phyloP scores from a whole-genome alignment of 768 basidiomycete species.

The Kwoniella mangroviensis region DNA sequence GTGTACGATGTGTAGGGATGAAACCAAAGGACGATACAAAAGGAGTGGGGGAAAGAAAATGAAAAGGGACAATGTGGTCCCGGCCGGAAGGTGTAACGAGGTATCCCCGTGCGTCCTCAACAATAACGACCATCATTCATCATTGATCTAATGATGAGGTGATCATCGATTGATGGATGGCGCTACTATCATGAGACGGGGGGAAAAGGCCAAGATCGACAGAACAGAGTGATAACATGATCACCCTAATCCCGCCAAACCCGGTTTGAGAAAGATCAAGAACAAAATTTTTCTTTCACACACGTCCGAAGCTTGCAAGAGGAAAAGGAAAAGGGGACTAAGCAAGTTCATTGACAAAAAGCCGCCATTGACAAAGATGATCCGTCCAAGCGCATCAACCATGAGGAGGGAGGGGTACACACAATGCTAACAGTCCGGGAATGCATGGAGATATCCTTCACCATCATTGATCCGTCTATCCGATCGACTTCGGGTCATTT shows the following conservation, averaged over 20 bases:
- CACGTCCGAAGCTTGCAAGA: not conserved
- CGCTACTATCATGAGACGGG: not conserved
- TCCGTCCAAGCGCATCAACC: slow-evolving; percentile 8
- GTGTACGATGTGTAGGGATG: not conserved
- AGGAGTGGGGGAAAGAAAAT: not conserved
- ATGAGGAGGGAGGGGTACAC: not conserved
- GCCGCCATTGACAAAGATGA: not conserved
- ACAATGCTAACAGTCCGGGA: not conserved
- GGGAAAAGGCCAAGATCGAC: not conserved
- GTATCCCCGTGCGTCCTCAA: not conserved
- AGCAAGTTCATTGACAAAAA: not conserved
- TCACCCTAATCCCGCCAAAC: slow-evolving; percentile 6
- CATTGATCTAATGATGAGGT: no score
- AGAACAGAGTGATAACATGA: not conserved
- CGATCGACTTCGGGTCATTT: not conserved
- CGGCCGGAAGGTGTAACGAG: slow-evolving; percentile 1
- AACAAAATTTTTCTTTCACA: not conserved
- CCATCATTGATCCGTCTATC: not conserved
- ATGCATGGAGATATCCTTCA: not conserved
- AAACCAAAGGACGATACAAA: slow-evolving; percentile 2
- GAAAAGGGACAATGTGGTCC: not conserved
- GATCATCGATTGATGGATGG: not conserved
- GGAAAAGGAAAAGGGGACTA: not conserved
- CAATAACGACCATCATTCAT: not conserved
- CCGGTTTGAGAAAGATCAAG: not conserved